phyloP scores from a whole-genome alignment of 176 grass and related monocot species.

The Dactylis glomerata region DNA sequence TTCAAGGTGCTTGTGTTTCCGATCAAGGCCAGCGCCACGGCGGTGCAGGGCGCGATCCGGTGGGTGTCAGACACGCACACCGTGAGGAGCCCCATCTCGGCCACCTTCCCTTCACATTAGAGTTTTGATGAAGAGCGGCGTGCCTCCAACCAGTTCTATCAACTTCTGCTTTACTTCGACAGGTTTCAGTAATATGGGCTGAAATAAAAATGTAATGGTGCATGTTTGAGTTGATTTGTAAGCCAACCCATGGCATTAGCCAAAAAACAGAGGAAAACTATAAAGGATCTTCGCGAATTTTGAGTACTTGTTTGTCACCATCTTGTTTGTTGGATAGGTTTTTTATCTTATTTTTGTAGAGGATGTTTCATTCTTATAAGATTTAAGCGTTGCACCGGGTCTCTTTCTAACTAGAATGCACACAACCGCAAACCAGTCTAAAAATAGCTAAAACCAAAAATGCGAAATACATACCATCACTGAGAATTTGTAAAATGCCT shows the following conservation, averaged over 20 bases:
- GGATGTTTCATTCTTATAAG: too few species aligned
- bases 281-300: neutral
- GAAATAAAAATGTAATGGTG: neutral
- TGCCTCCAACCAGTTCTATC: neutral
- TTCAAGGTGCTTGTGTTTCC: conserved; percentile 1
- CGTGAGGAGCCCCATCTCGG: conserved; percentile 7
- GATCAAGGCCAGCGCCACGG: neutral
- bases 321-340: too few species aligned
- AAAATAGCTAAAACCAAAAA: too few species aligned
- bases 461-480: too few species aligned
- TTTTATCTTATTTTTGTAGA: too few species aligned
- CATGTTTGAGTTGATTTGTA: neutral
- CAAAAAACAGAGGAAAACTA: neutral
- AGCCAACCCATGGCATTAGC: neutral
- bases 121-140: neutral
- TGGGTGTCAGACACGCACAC: conserved; percentile 6
- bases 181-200: neutral
- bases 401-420: too few species aligned
- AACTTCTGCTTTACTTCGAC: neutral
- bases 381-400: too few species aligned
- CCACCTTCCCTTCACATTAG: neutral
- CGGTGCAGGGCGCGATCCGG: neutral
- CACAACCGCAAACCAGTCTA: too few species aligned
- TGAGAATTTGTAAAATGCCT: too few species aligned
- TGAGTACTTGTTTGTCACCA: neutral